A percentile compares a stretch with the other conserved stretches of the same genome.
Evolutionary conservation across 768 basidiomycete species (phyloP).

Genomic region (Dacryopinax primogenitus): DNA sequence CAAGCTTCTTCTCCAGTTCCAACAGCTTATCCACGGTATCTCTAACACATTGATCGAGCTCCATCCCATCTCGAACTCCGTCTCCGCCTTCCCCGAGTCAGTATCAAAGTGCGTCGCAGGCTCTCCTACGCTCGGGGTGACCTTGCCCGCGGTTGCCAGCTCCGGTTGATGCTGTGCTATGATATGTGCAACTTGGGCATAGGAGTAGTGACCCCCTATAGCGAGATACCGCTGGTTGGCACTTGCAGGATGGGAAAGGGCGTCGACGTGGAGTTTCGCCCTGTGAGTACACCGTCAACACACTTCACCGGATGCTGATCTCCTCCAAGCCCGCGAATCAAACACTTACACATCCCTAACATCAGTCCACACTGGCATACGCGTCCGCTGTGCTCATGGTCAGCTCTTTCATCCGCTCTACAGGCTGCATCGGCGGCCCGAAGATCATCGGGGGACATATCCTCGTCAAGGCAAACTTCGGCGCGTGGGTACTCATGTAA

Average conservation of each 20-base stretch:
- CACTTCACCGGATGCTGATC: background rate
- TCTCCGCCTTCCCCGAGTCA: background rate
- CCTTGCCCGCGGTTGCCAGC: background rate
- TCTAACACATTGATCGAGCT: background rate
- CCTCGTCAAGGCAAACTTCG: conserved; percentile 13
- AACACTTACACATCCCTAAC: background rate
- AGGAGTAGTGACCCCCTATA: background rate
- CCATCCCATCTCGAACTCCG: background rate
- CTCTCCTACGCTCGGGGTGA: background rate
- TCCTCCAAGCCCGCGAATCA: no score
- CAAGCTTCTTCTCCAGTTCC: background rate
- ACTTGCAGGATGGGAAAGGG: background rate
- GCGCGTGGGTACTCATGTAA: conserved; percentile 13
- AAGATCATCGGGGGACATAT: conserved; percentile 12
- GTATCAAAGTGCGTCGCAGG: background rate
- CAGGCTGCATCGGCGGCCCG: conserved; percentile 11
- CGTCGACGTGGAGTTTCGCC: background rate
- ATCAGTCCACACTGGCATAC: conserved; percentile 1
- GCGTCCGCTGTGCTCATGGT: conserved; percentile 8
- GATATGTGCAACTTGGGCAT: background rate
- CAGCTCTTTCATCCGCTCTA: conserved; percentile 8
- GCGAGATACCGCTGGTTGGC: background rate
- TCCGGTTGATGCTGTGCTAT: background rate
- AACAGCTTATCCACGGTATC: background rate
- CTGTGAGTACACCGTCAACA: background rate